Evolutionary conservation across 306 rosid genomes (phyloP), one percentile per base, ranked within the genome.

Genomic region (Hylodesmum podocarpum): DNA sequence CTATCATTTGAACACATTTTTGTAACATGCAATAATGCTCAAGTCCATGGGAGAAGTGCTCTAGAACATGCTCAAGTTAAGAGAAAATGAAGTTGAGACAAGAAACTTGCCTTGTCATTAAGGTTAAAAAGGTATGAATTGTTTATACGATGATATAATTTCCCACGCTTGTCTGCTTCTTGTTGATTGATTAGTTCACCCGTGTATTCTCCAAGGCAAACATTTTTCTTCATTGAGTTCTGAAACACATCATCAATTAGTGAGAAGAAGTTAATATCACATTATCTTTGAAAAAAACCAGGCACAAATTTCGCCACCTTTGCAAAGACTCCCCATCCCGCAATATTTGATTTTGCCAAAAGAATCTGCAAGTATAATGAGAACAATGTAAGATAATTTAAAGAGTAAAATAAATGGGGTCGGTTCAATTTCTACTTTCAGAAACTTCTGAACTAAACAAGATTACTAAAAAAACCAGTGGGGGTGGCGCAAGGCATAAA

Each of bases 271-370:
- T 29, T 7, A 16, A 10, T 44, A 12, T 31, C 28, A 6, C 36
- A 28, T 69, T 29, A 39, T 28, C 3, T 54, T 11, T 37, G 8
- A 46, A 21, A 74, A 44, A 3, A 62, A 73, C 27, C n/a, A 76
- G 63, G 10, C n/a, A 31, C 24, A 33, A 7, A 44, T 44, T 59
- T 61, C 59, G 47, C 5, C 55, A 94, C 98, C 98, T 94, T 94
- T 75, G 90, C 57, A 70, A 94, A 94, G 9, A 94, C 98, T 70
- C 98, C 98, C 98, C 98, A 94, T 79, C 98, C 98, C 50, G 87
- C 93, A 72, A 94, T 84, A 85, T 86, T 89, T 69, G 98, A 94
- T 83, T 83, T 87, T 19, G 80, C 91, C 88, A 87, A 82, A 63
- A 91, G 96, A 85, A 91, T 87, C 98, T 91, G 84, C 33, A 75